phyloP scores from a whole-genome alignment of 768 basidiomycete species.

The Lentinus brumalis region DNA sequence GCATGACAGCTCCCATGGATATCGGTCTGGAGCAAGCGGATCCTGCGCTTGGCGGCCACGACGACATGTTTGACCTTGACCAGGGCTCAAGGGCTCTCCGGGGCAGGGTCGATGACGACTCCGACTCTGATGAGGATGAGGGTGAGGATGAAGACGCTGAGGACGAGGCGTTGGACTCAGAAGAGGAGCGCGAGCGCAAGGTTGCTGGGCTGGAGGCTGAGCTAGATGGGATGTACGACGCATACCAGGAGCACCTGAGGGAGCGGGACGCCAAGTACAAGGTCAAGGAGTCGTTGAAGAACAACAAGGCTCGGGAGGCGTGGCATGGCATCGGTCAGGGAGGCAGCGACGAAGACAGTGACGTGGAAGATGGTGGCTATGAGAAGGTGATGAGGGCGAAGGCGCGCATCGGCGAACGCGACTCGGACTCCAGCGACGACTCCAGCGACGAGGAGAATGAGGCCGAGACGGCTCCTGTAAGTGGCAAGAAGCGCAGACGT shows the following conservation, averaged over 20 bases:
- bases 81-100: constrained; percentile 51
- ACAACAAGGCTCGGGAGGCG: constrained; percentile 73
- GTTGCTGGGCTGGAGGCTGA: constrained; percentile 74
- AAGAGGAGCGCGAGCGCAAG: constrained; percentile 71
- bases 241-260: constrained; percentile 76
- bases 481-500: constrained; percentile 47
- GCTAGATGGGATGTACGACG: constrained; percentile 85
- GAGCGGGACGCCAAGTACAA: constrained; percentile 89
- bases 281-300: constrained; percentile 74
- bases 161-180: constrained; percentile 50
- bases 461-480: constrained; percentile 26
- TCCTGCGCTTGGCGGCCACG: constrained; percentile 70
- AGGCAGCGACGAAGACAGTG: constrained; percentile 42
- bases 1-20: constrained; percentile 97
- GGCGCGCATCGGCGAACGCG: constrained; percentile 41
- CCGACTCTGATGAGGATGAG: constrained; percentile 37
- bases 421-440: constrained; percentile 53
- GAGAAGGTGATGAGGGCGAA: constrained; percentile 64
- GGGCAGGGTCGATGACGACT: constrained; percentile 48
- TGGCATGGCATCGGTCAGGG: constrained; percentile 74
- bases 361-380: constrained; percentile 63
- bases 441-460: constrained; percentile 46
- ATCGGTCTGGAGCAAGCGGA: constrained; percentile 89
- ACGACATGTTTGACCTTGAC: constrained; percentile 87
- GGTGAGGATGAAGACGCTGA: constrained; percentile 46